Evolutionary conservation across 139 green algal genomes (phyloP), one percentile per base, ranked within the genome.

Genomic region (Chlamydomonas incerta): DNA sequence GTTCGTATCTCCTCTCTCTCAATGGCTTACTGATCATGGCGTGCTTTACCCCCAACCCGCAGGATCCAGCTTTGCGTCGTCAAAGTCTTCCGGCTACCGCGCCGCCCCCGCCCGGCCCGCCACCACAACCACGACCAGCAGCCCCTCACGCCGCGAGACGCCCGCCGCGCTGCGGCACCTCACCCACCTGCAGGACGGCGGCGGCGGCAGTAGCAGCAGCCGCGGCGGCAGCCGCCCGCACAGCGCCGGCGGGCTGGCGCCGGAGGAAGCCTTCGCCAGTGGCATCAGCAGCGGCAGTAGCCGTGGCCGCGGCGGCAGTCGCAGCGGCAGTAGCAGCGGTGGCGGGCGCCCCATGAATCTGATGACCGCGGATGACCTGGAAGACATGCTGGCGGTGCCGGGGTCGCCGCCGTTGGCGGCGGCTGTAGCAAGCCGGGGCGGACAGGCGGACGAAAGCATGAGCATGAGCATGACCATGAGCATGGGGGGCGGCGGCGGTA

Each of bases 231-330:
- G 77, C 77, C 41, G 41, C 10, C 77, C 41, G 46, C 37, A 33
- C 5, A 74, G 63, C 77, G 57, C 34, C 3, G n/a, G 63, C 17
- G 46, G 63, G 1, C 79, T 85, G 6, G 62, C 66, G 33, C 37
- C 79, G 1, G 66, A 76, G 33, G 26, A 50, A 0, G 79, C 69
- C 23, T 85, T 85, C n/a, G 66, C 66, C 15, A 76, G 65, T 47
- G 79, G 65, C 79, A 57, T 41, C 79, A 55, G 21, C 66, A 47
- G 79, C 67, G 20, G 47, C 67, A 26, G 29, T 14, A 76, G 28
- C 15, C 66, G 20, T 21, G 55, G 66, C n/a, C 26, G 24, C 14
- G 21, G 65, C n/a, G 9, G n/a, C n/a, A 28, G 65, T 31, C 46
- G 52, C 75, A 63, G 58, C 69, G 5, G 69, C 35, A 26, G 69